Evolutionary conservation across 768 basidiomycete genomes (phyloP), one percentile per base, ranked within the genome.

Genomic region (Rhizopogon rudus): DNA sequence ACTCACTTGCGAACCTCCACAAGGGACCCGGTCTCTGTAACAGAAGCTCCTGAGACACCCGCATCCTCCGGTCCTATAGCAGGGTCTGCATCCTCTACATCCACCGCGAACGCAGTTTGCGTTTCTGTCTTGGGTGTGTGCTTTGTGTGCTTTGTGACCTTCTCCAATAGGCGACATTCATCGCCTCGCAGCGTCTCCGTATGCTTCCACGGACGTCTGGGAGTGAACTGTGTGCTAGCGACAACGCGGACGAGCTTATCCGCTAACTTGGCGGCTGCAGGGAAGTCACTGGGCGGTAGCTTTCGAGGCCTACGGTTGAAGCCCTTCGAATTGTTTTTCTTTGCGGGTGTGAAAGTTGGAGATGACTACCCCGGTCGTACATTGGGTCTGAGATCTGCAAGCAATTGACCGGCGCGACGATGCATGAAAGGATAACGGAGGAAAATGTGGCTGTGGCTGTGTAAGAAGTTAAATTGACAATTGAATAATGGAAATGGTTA

Each of bases 1-100:
- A 67, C 73, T 51, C 57, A 79, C 82, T 75, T 78, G 60, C 81
- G 71, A 37, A 78, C 60, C 60, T 84, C 83, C 10, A 83, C 70
- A 44, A 83, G 81, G 17, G 81, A 73, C 2, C 81, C 83, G 7
- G 72, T 73, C 17, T 66, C 64, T 31, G 75, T 57, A 12, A 56
- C 52, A 14, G 46, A 48, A 28, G 20, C 61, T 33, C 53, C 50
- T 16, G 49, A 13, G 3, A 44, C 52, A 4, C 57, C 64, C 44
- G 44, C 52, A 4, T 58, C 64, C 44, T 53, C 63, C 5, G 49
- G 37, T 48, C 50, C 57, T 43, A 41, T 33, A 10, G 45, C 22
- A 25, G 49, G 13, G 16, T 63, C 61, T 33, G 58, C 62, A 14
- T 22, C 37, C 13, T 50, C 59, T 12, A 64, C 64, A 35, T 58